A percentile compares a stretch with the other conserved stretches of the same genome.
phyloP scores from a whole-genome alignment of 2,329 filamentous ascomycete species.

The Phoma sp. region DNA sequence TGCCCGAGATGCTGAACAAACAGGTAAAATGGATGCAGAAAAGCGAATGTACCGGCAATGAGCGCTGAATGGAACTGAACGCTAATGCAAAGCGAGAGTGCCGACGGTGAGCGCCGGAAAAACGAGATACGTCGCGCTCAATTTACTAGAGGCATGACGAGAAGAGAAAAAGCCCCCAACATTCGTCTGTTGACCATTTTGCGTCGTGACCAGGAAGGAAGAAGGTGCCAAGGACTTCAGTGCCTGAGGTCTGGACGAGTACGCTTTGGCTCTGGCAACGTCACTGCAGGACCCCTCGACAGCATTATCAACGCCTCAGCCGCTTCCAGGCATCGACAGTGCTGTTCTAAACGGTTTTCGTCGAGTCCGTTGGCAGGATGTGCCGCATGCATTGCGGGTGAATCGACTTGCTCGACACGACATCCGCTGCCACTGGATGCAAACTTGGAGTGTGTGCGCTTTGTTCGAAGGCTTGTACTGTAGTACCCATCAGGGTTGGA shows the following conservation, averaged over 20 bases:
- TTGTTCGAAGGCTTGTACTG: constrained; percentile 22
- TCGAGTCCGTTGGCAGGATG: no score
- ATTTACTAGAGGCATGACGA: not conserved
- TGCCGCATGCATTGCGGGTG: not conserved
- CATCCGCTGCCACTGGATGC: not conserved
- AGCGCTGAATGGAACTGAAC: no score
- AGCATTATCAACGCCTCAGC: constrained; percentile 47
- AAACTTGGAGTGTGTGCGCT: constrained; percentile 40
- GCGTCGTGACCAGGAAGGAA: not conserved
- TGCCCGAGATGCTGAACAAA: not conserved
- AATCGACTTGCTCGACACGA: not conserved
- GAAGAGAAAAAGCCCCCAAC: not conserved
- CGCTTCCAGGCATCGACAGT: constrained; percentile 31
- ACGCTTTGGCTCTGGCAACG: constrained; percentile 35
- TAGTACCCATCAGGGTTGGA: constrained; percentile 21
- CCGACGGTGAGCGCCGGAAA: constrained; percentile 17
- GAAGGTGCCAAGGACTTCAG: constrained; percentile 13
- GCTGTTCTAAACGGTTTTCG: not conserved
- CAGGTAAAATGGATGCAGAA: not conserved
- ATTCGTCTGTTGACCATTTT: not conserved
- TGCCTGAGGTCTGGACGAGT: constrained; percentile 37
- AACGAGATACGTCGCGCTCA: not conserved
- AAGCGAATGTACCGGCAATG: constrained; percentile 19
- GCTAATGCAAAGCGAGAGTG: no score
- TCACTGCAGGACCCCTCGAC: constrained; percentile 23